These are phyloP conservation scores for Ensete ventricosum DNA, from an alignment of 176 grass and related monocot species.

Conservation along the genomic window DNA sequence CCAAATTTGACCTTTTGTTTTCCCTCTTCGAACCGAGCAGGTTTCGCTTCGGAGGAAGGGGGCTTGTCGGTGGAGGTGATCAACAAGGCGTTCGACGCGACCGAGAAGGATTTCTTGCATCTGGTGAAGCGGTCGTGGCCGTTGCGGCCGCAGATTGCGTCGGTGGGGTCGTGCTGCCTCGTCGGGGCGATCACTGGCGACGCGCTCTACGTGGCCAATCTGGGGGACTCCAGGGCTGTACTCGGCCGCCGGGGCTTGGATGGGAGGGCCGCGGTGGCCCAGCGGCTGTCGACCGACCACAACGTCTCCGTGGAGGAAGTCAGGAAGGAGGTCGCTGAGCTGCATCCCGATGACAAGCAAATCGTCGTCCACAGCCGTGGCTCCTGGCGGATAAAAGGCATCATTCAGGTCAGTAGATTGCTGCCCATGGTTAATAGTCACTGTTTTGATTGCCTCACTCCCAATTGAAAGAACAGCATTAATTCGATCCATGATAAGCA, in stretches of 20 bases:
- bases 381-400: background rate
- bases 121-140: background rate
- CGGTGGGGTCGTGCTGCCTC: slow-evolving; percentile 4
- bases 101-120: background rate
- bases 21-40: background rate
- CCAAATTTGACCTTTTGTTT: background rate
- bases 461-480: too few species aligned
- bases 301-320: slow-evolving; percentile 1
- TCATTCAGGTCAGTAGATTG: background rate
- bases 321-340: slow-evolving; percentile 1
- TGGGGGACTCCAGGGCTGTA: slow-evolving; percentile 2
- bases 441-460: too few species aligned
- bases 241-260: background rate
- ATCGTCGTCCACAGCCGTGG: background rate
- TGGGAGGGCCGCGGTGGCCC: background rate
- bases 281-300: slow-evolving; percentile 3
- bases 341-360: background rate
- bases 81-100: slow-evolving; percentile 5
- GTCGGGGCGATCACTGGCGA: background rate
- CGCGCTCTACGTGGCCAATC: slow-evolving; percentile 9
- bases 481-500: too few species aligned
- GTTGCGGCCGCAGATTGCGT: background rate
- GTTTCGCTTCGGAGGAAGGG: background rate
- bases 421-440: too few species aligned
- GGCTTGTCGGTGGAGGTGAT: background rate